A percentile compares a stretch with the other conserved stretches of the same genome.
These are phyloP conservation scores for Boletellus emodensis DNA, from an alignment of 768 basidiomycete species.

Conservation along the genomic window DNA sequence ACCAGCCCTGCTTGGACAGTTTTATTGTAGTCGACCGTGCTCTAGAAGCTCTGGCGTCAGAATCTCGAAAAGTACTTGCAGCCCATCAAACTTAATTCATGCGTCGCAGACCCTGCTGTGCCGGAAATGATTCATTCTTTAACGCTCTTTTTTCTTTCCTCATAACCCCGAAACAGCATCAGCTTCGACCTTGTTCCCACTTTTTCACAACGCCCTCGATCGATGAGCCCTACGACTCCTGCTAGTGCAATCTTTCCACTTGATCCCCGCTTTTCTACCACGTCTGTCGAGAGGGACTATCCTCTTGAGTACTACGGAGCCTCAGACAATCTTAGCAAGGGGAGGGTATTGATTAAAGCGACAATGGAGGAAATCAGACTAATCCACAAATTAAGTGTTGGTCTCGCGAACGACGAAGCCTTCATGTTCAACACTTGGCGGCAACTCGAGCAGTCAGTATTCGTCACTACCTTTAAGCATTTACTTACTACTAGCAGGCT, in stretches of 20 bases:
- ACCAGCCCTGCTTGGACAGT: too few species aligned
- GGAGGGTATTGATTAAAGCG: not conserved
- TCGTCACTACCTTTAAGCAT: too few species aligned
- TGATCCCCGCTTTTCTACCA: not conserved
- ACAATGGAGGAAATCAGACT: slow-evolving; percentile 6
- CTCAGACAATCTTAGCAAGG: not conserved
- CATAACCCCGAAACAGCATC: not conserved
- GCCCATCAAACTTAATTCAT: too few species aligned
- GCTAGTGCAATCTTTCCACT: not conserved
- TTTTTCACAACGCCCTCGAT: not conserved
- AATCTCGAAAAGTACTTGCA: too few species aligned
- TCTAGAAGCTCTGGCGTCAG: too few species aligned
- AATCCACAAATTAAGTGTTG: not conserved
- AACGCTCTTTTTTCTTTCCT: not conserved
- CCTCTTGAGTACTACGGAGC: slow-evolving; percentile 4
- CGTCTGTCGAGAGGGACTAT: not conserved
- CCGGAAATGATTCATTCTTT: not conserved
- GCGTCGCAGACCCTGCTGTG: too few species aligned
- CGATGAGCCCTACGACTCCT: not conserved
- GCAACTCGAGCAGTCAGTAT: not conserved
- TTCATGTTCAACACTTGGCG: slow-evolving; percentile 1
- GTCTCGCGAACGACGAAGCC: not conserved
- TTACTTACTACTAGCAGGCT: too few species aligned
- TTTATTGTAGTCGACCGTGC: too few species aligned
- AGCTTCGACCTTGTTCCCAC: not conserved